Evolutionary conservation across 208 protist genomes (phyloP), one percentile per base, ranked within the genome.

Genomic region (Trypanosoma theileri): DNA sequence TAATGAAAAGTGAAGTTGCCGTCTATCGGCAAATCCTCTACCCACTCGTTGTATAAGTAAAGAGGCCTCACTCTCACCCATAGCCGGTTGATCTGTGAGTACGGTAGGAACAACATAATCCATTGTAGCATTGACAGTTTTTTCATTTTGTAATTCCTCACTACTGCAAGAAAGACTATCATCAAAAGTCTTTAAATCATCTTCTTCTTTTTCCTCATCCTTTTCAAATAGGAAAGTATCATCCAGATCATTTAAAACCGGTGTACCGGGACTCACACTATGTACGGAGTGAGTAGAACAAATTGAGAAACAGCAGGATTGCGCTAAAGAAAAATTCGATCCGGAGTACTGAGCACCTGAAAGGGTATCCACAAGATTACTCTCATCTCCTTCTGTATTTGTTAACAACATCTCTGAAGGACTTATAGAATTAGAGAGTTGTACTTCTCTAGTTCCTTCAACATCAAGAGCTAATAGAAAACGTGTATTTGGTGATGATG

Each of bases 31-130:
- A 66, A 72, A 78, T 46, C 73, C 82, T n/a, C 79, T 71, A 13
- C 75, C 82, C 26, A 80, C 55, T 11, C 79, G 82, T 57, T 84
- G 79, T 16, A 88, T 60, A 22, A 80, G 60, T 22, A 62, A 17
- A 26, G 72, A 54, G 4, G 75, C 82, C 14, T 76, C 45, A 12
- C 51, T 50, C 42, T 60, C 42, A 1, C 64, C 56, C 44, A 72
- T 51, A 10, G 48, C 42, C 7, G 58, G 50, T 12, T 51, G 48
- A 10, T 63, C 44, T 26, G 72, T 66, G 9, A 73, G 31, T 24
- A 69, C 52, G 11, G 54, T 68, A 0, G 70, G 62, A 0, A 75
- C 61, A 22, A 59, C 60, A 45, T 78, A 73, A 57, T 67, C 73
- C 0, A 48, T 52, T 46, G 62, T n/a, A 40, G 31, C 48, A 57